Percentiles rank a stretch among this genome's conserved stretches.
phyloP scores from a whole-genome alignment of 1,284 basidiomycete genomes.

The Apiotrichum akiyoshidainum region DNA sequence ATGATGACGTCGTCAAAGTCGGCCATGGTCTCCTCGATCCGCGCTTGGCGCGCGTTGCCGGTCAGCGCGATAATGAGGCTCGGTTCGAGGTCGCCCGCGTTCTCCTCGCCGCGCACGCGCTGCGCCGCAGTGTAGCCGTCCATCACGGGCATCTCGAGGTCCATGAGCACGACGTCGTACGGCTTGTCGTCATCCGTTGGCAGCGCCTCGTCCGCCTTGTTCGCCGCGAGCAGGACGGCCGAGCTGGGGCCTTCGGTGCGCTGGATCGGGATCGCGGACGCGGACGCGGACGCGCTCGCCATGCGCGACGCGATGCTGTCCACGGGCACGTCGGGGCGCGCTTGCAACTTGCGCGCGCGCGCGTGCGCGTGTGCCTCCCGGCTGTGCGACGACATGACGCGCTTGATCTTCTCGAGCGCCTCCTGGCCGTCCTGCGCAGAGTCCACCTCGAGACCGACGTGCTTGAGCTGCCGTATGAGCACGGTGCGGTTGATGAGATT shows the following conservation, averaged over 20 bases:
- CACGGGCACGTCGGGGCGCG: too few relatives aligned
- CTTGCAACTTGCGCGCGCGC: too few relatives aligned
- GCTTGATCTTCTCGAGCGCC: constrained; percentile 48
- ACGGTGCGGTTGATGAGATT: constrained; percentile 47
- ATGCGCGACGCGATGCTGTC: too few relatives aligned
- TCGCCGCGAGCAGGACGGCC: too few relatives aligned
- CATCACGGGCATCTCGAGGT: constrained; percentile 48
- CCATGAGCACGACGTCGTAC: constrained; percentile 48
- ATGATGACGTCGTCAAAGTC: constrained; percentile 41
- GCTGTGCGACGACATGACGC: constrained; percentile 22
- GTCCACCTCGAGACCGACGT: constrained; percentile 13
- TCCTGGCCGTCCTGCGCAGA: constrained; percentile 46
- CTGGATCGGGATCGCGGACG: too few relatives aligned
- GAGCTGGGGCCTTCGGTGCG: too few relatives aligned
- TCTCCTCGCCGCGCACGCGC: constrained; percentile 17
- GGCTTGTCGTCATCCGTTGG: background rate
- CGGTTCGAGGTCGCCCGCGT: constrained; percentile 1
- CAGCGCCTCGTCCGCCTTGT: too few relatives aligned
- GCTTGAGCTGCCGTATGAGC: constrained; percentile 18
- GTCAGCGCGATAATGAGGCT: constrained; percentile 20
- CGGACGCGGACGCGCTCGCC: too few relatives aligned
- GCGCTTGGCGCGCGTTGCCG: constrained; percentile 24
- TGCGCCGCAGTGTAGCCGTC: constrained; percentile 22
- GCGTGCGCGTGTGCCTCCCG: background rate
- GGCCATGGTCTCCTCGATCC: constrained; percentile 24